Evolutionary conservation across 176 grass and related monocot species (phyloP), one percentile per base, ranked within the genome.

Genomic region (Lolium rigidum): DNA sequence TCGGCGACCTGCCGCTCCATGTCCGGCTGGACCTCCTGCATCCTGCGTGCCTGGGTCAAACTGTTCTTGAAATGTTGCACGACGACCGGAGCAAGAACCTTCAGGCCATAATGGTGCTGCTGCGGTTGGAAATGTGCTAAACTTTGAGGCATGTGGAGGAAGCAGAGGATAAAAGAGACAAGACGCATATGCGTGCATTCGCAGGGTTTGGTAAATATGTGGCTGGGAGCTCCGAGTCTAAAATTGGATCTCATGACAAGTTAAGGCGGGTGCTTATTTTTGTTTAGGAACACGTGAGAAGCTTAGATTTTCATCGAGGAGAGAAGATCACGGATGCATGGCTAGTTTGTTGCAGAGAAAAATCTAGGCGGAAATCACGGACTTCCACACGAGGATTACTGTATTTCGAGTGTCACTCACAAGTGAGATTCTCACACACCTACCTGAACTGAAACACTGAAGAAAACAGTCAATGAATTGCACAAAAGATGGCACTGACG

Each of bases 1-100:
- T 92, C 77, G 37, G 82, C 43, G 66, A 95, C 41, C 86, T 92
- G 88, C 20, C 74, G 84, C 6, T 91, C 91, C 91, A 88, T 87
- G 68, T 84, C 80, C 89, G 59, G 41, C 15, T 43, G 49, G 79
- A 80, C 16, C 37, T 89, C 69, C 24, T 86, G 87, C 59, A 89
- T 92, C 78, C 70, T 16, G 7, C 25, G 17, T 77, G 6, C 44
- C 77, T 49, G 47, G 82, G 82, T 49, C 25, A 62, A 20, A 3
- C 20, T 13, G n/a, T 10, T 75, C 41, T 35, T 72, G 49, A 74
- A 51, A 84, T 80, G 80, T 3, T 72, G 62, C 31, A n/a, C 67
- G 68, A 13, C 21, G 76, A 22, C 28, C 8, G 85, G 80, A 67
- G 49, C 76, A 41, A 77, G 14, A 72, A 50, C 62, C 24, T 25